Conservation (phyloP, 2,329 filamentous ascomycete genomes). For the Shiraia sp. region DNA sequence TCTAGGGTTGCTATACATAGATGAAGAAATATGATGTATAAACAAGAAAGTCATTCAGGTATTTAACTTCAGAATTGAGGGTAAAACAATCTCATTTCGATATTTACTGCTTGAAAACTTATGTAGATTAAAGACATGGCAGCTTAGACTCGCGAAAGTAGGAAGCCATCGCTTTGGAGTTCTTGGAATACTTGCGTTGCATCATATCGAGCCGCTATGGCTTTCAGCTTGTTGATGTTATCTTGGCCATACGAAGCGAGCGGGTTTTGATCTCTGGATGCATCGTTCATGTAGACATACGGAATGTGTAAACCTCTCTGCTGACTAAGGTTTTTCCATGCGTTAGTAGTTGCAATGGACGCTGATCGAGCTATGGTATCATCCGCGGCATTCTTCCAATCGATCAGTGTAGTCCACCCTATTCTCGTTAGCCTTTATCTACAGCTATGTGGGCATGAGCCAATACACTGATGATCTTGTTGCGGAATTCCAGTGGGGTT, state of each 20-base stretch:
- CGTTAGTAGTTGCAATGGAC: background rate
- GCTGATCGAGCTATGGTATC: slow-evolving; percentile 1
- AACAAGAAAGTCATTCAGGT: no score
- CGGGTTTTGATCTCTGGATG: slow-evolving; percentile 45
- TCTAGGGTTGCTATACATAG: no score
- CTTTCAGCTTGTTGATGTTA: slow-evolving; percentile 35
- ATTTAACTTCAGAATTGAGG: no score
- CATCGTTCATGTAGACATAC: slow-evolving; percentile 50
- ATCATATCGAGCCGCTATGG: slow-evolving; percentile 42
- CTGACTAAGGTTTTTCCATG: slow-evolving; percentile 4
- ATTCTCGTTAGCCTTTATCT: background rate
- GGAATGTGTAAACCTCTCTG: slow-evolving; percentile 1
- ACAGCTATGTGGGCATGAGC: background rate
- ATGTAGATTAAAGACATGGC: no score
- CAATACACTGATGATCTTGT: slow-evolving; percentile 5
- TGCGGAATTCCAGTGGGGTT: slow-evolving; percentile 2
- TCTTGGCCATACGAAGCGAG: slow-evolving; percentile 32
- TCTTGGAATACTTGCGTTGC: slow-evolving; percentile 43
- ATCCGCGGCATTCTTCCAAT: slow-evolving; percentile 3
- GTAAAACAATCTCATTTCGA: no score
- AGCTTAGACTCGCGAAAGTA: no score
- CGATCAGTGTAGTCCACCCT: slow-evolving; percentile 6
- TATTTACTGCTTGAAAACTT: no score
- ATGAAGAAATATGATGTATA: no score
- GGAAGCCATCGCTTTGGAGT: background rate